Percentiles rank a stretch among this genome's conserved stretches.
Evolutionary conservation across 2,329 filamentous ascomycete species (phyloP).

Genomic region (Emericellopsis atlantica): DNA sequence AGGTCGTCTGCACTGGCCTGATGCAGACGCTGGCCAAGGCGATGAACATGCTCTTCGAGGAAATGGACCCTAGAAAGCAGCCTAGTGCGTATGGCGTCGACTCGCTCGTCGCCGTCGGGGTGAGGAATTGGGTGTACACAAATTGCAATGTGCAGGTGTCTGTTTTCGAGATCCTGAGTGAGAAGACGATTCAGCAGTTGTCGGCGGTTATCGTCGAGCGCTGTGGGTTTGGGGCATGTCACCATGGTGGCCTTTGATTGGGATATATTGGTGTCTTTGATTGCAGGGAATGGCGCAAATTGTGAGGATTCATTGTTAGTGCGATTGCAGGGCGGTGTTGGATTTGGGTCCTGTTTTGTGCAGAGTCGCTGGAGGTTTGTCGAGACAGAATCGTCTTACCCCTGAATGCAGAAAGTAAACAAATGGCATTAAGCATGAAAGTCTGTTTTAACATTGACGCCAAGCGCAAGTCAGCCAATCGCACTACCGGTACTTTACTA

Average conservation of each 20-base stretch:
- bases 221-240: conserved; percentile 12
- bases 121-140: conserved; percentile 36
- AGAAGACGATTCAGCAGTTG: conserved; percentile 24
- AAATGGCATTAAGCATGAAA: no score
- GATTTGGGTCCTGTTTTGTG: no score
- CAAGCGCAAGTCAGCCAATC: no score
- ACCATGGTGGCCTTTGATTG: background rate
- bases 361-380: no score
- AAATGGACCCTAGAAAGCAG: conserved; percentile 27
- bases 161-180: conserved; percentile 36
- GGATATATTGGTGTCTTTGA: background rate
- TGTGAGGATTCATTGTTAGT: background rate
- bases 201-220: conserved; percentile 20
- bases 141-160: conserved; percentile 30
- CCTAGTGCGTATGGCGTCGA: conserved; percentile 36
- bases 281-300: background rate
- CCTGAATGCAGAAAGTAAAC: no score
- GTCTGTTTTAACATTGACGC: background rate
- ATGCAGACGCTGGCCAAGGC: conserved; percentile 26
- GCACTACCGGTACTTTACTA: no score
- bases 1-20: conserved; percentile 22
- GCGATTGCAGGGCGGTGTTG: background rate
- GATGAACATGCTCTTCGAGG: conserved; percentile 29
- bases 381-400: no score
- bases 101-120: conserved; percentile 36